Conservation (phyloP, 139 green algal genomes). For the Eudorina sp. region DNA sequence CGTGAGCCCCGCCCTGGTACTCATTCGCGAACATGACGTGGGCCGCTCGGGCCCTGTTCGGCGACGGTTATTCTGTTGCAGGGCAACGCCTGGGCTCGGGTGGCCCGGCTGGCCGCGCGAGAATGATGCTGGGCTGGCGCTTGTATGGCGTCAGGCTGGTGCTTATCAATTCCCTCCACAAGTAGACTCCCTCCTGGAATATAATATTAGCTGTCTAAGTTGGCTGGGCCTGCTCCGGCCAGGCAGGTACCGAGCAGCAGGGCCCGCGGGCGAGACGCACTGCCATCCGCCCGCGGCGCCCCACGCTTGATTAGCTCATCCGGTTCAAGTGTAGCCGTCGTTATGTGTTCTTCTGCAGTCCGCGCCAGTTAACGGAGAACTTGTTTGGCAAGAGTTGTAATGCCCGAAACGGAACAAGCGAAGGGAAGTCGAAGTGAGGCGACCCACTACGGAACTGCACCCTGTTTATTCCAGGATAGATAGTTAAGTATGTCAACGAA, state of each 20-base stretch:
- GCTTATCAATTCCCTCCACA: neutral
- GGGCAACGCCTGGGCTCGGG: neutral
- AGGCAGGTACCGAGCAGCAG: conserved; percentile 25
- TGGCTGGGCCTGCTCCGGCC: neutral
- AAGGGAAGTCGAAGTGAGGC: conserved; percentile 18
- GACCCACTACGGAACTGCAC: conserved; percentile 8
- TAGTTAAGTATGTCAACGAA: no score
- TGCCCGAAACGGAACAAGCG: conserved; percentile 12
- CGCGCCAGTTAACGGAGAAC: neutral
- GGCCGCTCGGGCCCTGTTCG: neutral
- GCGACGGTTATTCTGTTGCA: neutral
- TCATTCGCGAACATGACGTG: conserved; percentile 49
- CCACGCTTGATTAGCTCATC: conserved; percentile 9
- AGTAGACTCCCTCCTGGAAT: neutral
- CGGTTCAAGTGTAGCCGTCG: no score
- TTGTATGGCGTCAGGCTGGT: no score
- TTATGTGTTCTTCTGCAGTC: neutral
- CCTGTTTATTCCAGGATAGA: no score
- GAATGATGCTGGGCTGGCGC: no score
- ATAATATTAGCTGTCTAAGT: neutral
- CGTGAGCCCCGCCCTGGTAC: conserved; percentile 49
- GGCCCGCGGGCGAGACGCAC: neutral
- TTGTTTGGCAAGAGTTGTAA: no score
- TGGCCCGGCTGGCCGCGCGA: neutral
- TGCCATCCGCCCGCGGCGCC: neutral